Conservation (phyloP, 371 early-diverging fungal genomes). For the Mortierella sp. region DNA sequence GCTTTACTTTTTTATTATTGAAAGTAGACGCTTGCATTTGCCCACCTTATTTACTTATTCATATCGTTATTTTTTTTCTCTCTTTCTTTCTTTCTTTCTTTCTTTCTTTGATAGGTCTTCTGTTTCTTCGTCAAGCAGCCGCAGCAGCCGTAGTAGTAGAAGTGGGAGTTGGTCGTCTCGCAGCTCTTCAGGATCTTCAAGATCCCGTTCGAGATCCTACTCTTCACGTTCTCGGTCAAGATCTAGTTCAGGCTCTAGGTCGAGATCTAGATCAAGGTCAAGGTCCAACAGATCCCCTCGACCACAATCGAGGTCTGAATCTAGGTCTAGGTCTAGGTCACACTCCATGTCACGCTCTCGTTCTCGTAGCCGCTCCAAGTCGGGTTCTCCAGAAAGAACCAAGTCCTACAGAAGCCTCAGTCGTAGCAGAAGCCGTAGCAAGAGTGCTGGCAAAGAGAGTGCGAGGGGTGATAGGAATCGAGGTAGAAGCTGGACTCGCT, state of each 20-base stretch:
- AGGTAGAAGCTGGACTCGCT: constrained; percentile 7
- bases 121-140: constrained; percentile 25
- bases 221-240: not conserved
- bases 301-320: constrained; percentile 12
- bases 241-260: constrained; percentile 3
- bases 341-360: constrained; percentile 17
- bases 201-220: constrained; percentile 12
- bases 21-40: too few species aligned
- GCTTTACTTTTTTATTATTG: not conserved
- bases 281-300: constrained; percentile 14
- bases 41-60: not conserved
- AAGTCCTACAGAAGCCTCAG: not conserved
- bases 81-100: too few species aligned
- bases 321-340: constrained; percentile 19
- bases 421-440: constrained; percentile 15
- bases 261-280: constrained; percentile 14
- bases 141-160: constrained; percentile 36
- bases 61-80: too few species aligned
- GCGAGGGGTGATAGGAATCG: constrained; percentile 5
- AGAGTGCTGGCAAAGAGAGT: constrained; percentile 22
- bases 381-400: constrained; percentile 4
- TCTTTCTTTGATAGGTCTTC: constrained; percentile 4
- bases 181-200: constrained; percentile 23
- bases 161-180: constrained; percentile 28
- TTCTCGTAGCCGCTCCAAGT: not conserved